Conservation (phyloP, 192 early-diverging fungal species). For the Martensiomyces pterosporus region DNA sequence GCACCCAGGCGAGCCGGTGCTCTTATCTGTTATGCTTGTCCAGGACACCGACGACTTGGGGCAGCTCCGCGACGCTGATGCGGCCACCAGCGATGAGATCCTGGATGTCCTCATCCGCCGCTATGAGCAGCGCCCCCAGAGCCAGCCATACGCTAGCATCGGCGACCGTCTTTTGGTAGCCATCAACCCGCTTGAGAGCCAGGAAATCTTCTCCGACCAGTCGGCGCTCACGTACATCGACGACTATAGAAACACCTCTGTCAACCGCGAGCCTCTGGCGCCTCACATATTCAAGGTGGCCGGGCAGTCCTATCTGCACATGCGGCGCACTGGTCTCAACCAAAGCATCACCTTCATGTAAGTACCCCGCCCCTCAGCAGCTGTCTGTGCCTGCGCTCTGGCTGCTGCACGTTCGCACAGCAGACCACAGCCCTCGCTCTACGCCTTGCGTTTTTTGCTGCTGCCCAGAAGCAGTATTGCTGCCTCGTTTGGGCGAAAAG, state of each 20-base stretch:
- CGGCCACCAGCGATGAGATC: constrained; percentile 24
- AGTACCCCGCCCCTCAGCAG: constrained; percentile 5
- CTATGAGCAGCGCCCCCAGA: constrained; percentile 41
- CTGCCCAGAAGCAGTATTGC: no score
- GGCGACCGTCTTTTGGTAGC: constrained; percentile 67
- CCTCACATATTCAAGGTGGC: constrained; percentile 86
- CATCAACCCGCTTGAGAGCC: constrained; percentile 59
- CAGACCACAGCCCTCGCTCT: no score
- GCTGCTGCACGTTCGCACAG: no score
- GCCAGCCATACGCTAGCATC: constrained; percentile 63
- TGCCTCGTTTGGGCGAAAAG: background rate
- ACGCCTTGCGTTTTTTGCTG: no score
- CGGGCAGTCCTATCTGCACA: constrained; percentile 80
- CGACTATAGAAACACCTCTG: constrained; percentile 63
- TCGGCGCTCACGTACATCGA: constrained; percentile 67
- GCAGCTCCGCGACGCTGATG: constrained; percentile 20
- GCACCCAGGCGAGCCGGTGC: no score
- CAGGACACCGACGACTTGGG: constrained; percentile 52
- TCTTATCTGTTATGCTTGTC: no score
- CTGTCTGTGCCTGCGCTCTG: constrained; percentile 4
- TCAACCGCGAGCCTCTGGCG: constrained; percentile 39
- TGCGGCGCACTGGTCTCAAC: constrained; percentile 78
- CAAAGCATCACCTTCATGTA: constrained; percentile 88
- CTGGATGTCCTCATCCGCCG: constrained; percentile 27
- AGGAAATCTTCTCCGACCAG: constrained; percentile 54